Base-by-base conservation (phyloP, 495 filamentous ascomycete genomes). In the Hypoxylon fuscum region DNA sequence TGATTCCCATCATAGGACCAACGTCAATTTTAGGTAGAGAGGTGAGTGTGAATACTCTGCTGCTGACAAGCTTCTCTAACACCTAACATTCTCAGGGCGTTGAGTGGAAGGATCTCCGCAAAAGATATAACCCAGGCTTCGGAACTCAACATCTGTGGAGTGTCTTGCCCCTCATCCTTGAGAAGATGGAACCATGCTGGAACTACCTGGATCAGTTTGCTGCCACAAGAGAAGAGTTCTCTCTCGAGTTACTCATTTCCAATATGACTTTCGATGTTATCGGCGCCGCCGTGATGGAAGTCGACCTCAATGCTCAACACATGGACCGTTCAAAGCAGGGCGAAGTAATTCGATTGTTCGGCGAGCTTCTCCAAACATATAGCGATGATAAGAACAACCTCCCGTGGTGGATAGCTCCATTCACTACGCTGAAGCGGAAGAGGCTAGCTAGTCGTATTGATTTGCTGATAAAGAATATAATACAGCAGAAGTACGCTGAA, bases 211-310 rank as follows among this genome's bases (percentile, higher is more conserved):
- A 73, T 29, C 42, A 49, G 27, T 68, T 68, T 23, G 71, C 67
- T 15, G 5, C 20, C 17, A 64, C 55, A 2, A 71, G 62, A 2
- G 61, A 75, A 7, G 65, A 68, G 22, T 78, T 79, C 18, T 38
- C 32, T 0, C 42, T 75, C 5, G 59, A 59, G 29, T 49, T 52
- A 11, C 55, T 68, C 6, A 56, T 65, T 29, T 69, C 71, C 23
- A 68, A 71, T 17, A 47, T 77, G 2, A 77, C 75, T 1, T 76
- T 77, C 44, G 75, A 77, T 47, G 72, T 77, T n/a, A 81, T 80
- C 41, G 73, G 74, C 10, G 67, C 70, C 32, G 67, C 73, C 15
- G 64, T 71, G 22, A 74, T 75, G 67, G 68, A 72, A 38, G 46
- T 59, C 18, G 62, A 74, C 55, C 67, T 74, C 20, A 43, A 73